A percentile compares a stretch with the other conserved stretches of the same genome.
Conservation (phyloP, 306 rosid species). For the Cercis canadensis region DNA sequence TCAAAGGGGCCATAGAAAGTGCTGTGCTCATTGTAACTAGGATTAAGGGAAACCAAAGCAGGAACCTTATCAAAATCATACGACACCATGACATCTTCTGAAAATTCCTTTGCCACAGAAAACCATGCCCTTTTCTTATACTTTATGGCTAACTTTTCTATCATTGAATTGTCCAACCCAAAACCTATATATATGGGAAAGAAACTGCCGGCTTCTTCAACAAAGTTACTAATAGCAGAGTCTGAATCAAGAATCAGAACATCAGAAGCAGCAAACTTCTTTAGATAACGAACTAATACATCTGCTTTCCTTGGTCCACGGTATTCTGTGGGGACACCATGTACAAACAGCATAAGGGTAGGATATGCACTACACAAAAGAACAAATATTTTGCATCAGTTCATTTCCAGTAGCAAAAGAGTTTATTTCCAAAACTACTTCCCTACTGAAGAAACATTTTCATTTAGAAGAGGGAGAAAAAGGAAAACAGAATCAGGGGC, state of each 20-base stretch:
- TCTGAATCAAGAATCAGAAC: slow-evolving; percentile 87
- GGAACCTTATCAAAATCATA: slow-evolving; percentile 93
- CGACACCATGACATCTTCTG: slow-evolving; percentile 80
- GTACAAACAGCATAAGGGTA: slow-evolving; percentile 72
- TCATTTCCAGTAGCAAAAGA: slow-evolving; percentile 5
- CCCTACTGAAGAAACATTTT: not conserved
- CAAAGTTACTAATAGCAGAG: slow-evolving; percentile 66
- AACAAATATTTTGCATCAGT: slow-evolving; percentile 24
- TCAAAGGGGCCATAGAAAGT: slow-evolving; percentile 95
- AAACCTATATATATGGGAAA: slow-evolving; percentile 89
- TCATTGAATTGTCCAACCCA: slow-evolving; percentile 66
- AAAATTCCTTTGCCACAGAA: slow-evolving; percentile 87
- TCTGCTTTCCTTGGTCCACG: slow-evolving; percentile 94
- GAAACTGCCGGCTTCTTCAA: slow-evolving; percentile 70
- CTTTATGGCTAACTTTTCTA: slow-evolving; percentile 65
- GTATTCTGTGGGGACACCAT: slow-evolving; percentile 78
- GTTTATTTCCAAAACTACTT: not conserved
- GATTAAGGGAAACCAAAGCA: slow-evolving; percentile 83
- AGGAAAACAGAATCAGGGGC: not conserved
- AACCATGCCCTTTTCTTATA: slow-evolving; percentile 96
- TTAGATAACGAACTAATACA: slow-evolving; percentile 76
- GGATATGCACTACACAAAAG: slow-evolving; percentile 76
- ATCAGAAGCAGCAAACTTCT: slow-evolving; percentile 88
- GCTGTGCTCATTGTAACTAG: slow-evolving; percentile 65
- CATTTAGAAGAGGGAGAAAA: not conserved